phyloP scores from a whole-genome alignment of 1,139 yeast species.

The Saccharomyces uvarum region DNA sequence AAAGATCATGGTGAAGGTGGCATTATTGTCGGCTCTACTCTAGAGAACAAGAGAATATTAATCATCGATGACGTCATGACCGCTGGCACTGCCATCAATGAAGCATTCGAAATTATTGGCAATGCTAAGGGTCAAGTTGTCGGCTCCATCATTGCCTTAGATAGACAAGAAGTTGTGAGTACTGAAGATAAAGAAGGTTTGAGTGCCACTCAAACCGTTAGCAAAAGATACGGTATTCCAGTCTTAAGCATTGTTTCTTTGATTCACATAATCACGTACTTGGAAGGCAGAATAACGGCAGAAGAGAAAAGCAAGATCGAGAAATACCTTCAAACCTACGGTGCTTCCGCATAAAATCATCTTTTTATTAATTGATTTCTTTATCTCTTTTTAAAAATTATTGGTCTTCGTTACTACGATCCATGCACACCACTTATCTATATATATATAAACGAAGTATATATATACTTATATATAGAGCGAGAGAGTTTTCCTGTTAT shows the following conservation, averaged over 20 bases:
- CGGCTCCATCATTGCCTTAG: conserved; percentile 86
- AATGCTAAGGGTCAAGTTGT: conserved; percentile 65
- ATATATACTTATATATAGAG: not conserved
- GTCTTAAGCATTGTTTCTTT: conserved; percentile 75
- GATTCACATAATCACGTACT: conserved; percentile 61
- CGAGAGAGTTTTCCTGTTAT: not conserved
- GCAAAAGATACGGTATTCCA: conserved; percentile 67
- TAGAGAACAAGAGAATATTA: conserved; percentile 63
- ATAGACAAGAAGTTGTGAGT: conserved; percentile 76
- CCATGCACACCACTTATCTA: conserved; percentile 1
- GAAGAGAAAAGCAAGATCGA: conserved; percentile 50
- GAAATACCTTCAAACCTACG: conserved; percentile 46
- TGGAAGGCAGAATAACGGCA: conserved; percentile 47
- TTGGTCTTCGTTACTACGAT: not conserved
- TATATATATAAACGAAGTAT: not conserved
- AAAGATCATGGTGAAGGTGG: conserved; percentile 99
- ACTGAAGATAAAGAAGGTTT: conserved; percentile 40
- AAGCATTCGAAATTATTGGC: conserved; percentile 76
- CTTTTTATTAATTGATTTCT: not conserved
- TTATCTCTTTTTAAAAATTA: conserved; percentile 1
- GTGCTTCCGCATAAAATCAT: conserved; percentile 18
- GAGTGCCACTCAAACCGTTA: conserved; percentile 78
- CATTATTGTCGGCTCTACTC: conserved; percentile 74
- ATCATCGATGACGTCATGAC: conserved; percentile 97
- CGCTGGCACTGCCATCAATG: conserved; percentile 96